phyloP scores from a whole-genome alignment of 169 alveolate genomes.

The Eimeria brunetti region DNA sequence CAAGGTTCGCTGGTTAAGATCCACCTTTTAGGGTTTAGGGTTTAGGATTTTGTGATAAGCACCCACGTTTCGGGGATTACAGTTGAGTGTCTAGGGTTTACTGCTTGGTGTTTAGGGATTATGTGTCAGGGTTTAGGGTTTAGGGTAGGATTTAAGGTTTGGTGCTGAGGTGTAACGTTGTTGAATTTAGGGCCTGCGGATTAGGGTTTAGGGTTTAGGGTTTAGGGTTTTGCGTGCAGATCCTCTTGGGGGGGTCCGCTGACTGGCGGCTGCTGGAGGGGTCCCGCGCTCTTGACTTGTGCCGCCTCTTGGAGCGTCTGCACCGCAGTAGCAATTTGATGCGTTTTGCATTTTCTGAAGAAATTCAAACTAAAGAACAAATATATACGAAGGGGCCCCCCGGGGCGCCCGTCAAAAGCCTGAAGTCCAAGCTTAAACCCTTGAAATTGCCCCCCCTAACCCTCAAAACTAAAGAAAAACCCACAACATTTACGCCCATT shows the following conservation, averaged over 20 bases:
- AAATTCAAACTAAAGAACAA: not conserved
- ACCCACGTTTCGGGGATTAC: not conserved
- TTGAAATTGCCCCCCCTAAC: not conserved
- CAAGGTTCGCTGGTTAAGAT: not conserved
- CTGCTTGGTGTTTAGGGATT: not conserved
- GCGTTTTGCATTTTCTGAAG: not conserved
- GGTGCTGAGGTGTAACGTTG: not conserved
- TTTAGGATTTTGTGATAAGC: not conserved
- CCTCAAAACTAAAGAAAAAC: conserved; percentile 38
- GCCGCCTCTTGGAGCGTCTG: not conserved
- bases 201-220: not conserved
- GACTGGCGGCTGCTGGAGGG: conserved; percentile 71
- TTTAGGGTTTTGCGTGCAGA: conserved; percentile 20
- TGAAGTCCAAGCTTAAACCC: not conserved
- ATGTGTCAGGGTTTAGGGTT: not conserved
- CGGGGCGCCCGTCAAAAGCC: not conserved
- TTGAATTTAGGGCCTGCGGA: not conserved
- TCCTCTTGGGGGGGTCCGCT: conserved; percentile 40
- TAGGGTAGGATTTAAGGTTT: not conserved
- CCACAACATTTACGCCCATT: not conserved
- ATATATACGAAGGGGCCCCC: not conserved
- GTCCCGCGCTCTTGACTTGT: not conserved
- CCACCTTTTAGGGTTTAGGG: not conserved
- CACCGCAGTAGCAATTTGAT: not conserved
- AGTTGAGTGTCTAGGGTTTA: not conserved